A percentile compares a stretch with the other conserved stretches of the same genome.
Conservation (phyloP, 192 early-diverging fungal genomes). For the Linnemannia elongata region DNA sequence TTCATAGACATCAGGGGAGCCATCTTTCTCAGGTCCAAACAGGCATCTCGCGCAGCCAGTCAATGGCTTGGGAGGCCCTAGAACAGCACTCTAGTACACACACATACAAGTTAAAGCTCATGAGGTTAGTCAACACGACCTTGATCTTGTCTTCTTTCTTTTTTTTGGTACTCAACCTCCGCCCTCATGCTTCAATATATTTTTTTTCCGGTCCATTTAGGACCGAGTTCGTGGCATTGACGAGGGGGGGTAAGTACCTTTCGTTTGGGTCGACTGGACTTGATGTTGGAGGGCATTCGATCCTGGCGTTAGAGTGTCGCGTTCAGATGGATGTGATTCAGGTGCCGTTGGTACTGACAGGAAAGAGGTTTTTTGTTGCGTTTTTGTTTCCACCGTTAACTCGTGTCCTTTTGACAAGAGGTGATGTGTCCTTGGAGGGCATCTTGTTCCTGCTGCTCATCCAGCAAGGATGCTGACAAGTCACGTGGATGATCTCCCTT, state of each 20-base stretch:
- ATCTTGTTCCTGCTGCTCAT: not conserved
- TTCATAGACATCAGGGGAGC: slow-evolving; percentile 52
- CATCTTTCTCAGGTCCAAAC: slow-evolving; percentile 58
- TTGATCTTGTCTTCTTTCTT: not conserved
- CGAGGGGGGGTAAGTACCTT: slow-evolving; percentile 24
- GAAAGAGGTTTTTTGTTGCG: not conserved
- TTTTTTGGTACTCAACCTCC: not conserved
- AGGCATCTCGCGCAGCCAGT: slow-evolving; percentile 48
- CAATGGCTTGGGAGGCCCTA: slow-evolving; percentile 24
- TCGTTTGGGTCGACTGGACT: slow-evolving; percentile 43
- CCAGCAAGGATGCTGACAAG: not conserved
- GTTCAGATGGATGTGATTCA: slow-evolving; percentile 29
- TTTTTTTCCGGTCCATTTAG: slow-evolving; percentile 2
- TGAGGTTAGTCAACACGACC: not conserved
- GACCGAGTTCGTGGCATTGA: not conserved
- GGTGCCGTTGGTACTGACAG: slow-evolving; percentile 3
- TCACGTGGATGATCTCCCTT: not conserved
- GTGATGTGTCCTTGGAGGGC: not conserved
- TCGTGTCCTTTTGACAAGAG: slow-evolving; percentile 2
- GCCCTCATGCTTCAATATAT: not conserved
- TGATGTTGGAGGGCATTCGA: slow-evolving; percentile 48
- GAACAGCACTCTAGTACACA: slow-evolving; percentile 13
- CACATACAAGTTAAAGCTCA: not conserved
- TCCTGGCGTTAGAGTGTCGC: slow-evolving; percentile 36
- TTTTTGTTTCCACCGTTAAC: not conserved